Evolutionary conservation across 1,284 basidiomycete species (phyloP).

Genomic region (Puccinia novopanici): DNA sequence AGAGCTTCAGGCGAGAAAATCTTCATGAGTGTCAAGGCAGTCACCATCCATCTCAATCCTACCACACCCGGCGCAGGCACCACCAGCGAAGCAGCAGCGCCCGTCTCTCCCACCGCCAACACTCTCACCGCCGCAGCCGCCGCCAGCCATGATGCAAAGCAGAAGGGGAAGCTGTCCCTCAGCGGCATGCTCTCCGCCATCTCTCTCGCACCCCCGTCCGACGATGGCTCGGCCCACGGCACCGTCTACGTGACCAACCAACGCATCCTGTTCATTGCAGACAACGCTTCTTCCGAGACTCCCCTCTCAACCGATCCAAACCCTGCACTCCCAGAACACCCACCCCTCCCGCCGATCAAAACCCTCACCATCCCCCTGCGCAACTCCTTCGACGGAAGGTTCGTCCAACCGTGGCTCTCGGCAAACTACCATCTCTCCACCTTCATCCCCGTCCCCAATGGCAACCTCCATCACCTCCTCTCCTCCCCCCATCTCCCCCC

Average conservation of each 20-base stretch:
- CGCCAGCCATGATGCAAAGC: background rate
- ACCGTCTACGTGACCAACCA: slow-evolving; percentile 45
- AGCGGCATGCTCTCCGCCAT: slow-evolving; percentile 9
- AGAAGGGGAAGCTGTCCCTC: slow-evolving; percentile 23
- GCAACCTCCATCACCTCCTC: background rate
- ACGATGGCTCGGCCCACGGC: slow-evolving; percentile 13
- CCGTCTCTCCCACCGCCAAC: background rate
- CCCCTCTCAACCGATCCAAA: background rate
- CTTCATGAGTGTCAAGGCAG: slow-evolving; percentile 11
- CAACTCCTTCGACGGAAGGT: slow-evolving; percentile 36
- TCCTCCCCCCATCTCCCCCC: background rate
- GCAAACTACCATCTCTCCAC: slow-evolving; percentile 49
- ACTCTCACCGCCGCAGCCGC: too few species aligned
- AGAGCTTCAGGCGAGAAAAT: slow-evolving; percentile 25
- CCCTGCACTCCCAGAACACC: background rate
- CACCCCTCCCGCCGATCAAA: slow-evolving; percentile 18
- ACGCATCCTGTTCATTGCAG: slow-evolving; percentile 29
- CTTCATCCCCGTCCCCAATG: slow-evolving; percentile 28
- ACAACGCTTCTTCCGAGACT: background rate
- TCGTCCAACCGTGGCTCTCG: slow-evolving; percentile 40
- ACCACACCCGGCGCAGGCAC: slow-evolving; percentile 33
- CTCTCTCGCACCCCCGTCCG: background rate
- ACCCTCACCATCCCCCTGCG: slow-evolving; percentile 33
- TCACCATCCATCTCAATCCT: slow-evolving; percentile 13
- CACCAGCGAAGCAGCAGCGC: background rate